Conservation (phyloP, 176 grass and related monocot genomes). For the Avena atlantica region DNA sequence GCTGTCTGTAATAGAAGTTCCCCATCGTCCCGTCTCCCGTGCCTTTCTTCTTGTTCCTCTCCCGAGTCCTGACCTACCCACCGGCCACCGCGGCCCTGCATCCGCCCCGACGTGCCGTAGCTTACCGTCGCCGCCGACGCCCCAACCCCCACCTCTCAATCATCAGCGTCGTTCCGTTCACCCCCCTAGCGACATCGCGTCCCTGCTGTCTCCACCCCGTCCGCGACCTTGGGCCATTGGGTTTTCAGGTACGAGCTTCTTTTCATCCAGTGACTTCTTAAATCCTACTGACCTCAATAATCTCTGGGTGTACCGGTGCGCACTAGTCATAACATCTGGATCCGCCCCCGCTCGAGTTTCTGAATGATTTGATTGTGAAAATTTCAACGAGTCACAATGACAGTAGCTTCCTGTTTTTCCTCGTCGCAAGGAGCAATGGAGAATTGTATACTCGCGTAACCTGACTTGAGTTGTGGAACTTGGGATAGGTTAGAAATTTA, state of each 20-base stretch:
- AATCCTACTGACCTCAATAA: not conserved
- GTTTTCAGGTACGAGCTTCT: too few species aligned
- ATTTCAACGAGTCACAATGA: not conserved
- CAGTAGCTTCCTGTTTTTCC: not conserved
- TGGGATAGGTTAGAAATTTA: not conserved
- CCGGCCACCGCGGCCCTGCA: too few species aligned
- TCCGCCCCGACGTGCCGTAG: not conserved
- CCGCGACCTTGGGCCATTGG: not conserved
- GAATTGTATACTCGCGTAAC: not conserved
- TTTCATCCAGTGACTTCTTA: not conserved
- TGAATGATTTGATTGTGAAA: not conserved
- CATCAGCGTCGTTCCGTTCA: not conserved
- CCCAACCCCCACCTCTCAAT: too few species aligned
- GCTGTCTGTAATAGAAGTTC: too few species aligned
- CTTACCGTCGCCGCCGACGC: not conserved
- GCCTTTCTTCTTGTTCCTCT: not conserved
- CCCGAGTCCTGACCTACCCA: not conserved
- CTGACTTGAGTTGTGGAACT: not conserved
- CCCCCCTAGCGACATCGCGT: not conserved
- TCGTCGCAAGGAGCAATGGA: not conserved
- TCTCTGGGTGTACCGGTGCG: not conserved
- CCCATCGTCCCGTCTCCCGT: too few species aligned
- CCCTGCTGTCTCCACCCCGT: not conserved
- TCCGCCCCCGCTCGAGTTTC: not conserved
- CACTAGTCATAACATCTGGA: not conserved